phyloP scores from a whole-genome alignment of 352 stramenopile species.

The Globisporangium rhizosaccharum region DNA sequence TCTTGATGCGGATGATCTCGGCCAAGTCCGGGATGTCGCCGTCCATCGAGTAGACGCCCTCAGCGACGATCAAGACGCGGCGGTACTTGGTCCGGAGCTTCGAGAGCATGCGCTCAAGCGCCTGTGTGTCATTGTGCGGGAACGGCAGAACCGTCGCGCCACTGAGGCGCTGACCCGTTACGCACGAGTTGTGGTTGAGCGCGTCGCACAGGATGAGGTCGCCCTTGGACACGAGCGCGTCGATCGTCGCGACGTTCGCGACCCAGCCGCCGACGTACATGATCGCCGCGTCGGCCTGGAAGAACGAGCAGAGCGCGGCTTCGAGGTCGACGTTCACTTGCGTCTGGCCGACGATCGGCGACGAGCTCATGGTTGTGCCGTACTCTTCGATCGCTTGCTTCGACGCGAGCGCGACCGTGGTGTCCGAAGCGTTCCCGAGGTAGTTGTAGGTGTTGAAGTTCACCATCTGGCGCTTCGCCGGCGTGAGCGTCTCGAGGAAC shows the following conservation, averaged over 20 bases:
- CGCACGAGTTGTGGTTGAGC: constrained; percentile 78
- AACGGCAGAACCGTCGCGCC: constrained; percentile 76
- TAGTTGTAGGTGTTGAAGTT: constrained; percentile 90
- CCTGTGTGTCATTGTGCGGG: constrained; percentile 70
- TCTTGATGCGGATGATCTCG: constrained; percentile 56
- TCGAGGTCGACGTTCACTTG: constrained; percentile 70
- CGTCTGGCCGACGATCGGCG: constrained; percentile 72
- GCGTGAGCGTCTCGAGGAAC: constrained; percentile 64
- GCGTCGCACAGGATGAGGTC: constrained; percentile 77
- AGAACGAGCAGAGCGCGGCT: constrained; percentile 54
- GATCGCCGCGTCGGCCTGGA: constrained; percentile 46
- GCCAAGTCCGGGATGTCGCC: constrained; percentile 55
- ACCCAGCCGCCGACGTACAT: constrained; percentile 75
- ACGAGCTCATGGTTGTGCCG: constrained; percentile 78
- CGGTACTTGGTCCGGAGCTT: constrained; percentile 70
- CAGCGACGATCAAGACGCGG: constrained; percentile 63
- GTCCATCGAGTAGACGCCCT: constrained; percentile 70
- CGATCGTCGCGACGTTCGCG: constrained; percentile 74
- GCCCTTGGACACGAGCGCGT: constrained; percentile 60
- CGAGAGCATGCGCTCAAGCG: constrained; percentile 66
- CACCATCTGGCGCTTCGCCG: constrained; percentile 62
- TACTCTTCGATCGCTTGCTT: constrained; percentile 65
- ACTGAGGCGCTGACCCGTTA: constrained; percentile 66
- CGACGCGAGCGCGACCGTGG: constrained; percentile 40
- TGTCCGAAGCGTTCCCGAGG: constrained; percentile 63